Evolutionary conservation across 305 asterid genomes (phyloP), one percentile per base, ranked within the genome.

Genomic region (Euphrasia arctica): DNA sequence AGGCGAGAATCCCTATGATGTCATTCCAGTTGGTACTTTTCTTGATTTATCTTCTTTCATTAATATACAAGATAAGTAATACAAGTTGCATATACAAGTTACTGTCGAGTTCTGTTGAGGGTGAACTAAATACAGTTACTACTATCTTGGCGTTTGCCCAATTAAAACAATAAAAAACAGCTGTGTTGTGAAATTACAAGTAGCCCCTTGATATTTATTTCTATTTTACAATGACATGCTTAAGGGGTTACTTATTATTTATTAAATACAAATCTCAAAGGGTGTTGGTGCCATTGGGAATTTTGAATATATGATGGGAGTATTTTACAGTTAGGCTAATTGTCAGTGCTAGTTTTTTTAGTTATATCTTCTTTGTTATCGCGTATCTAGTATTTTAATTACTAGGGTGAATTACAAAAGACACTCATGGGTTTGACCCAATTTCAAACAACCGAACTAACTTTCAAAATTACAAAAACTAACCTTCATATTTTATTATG

Each of bases 21-120:
- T 84, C 64, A 81, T 92, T 73, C 90, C 97, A 34, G 93, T 92
- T 0, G 98, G 98, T 89, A 85, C 39, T 51, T 79, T 39, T 64
- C 62, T 61, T 25, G 15, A 14, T 10, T 62, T 43, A 54, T 54
- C 50, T 52, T 49, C 52, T 62, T 57, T 25, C 41, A 5, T 39
- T 15, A 50, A 3, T 66, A 3, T 28, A 25, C 28, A 61, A 8
- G 51, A 68, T 61, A 29, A 39, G 2, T 7, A 51, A 18, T 49
- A 27, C 22, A 31, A 52, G 68, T 66, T 60, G 49, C 61, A 36
- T 48, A 43, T 28, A 28, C 58, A 47, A 18, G 56, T 49, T 52
- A 45, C 65, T 34, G 7, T 51, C 29, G 10, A 68, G 15, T 52
- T 64, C 32, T 12, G 57, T 59, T 36, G 27, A 50, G 27, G 18